A percentile compares a stretch with the other conserved stretches of the same genome.
Evolutionary conservation across 768 basidiomycete genomes (phyloP).

Genomic region (Kwoniella dejecticola): DNA sequence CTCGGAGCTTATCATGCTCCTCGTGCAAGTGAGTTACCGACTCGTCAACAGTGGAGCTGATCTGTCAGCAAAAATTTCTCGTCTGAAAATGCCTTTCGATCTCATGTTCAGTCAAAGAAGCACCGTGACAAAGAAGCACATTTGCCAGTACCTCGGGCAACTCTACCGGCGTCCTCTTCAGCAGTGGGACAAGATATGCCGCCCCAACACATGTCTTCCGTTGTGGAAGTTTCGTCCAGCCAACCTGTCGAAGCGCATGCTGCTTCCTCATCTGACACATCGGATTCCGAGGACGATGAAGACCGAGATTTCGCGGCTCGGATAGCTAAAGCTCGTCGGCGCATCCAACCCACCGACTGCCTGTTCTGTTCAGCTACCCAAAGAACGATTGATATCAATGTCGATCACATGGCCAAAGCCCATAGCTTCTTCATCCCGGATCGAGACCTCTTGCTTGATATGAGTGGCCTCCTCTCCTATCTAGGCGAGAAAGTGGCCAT

Average conservation of each 20-base stretch:
- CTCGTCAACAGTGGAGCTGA: not conserved
- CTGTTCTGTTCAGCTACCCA: conserved; percentile 75
- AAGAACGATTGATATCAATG: conserved; percentile 65
- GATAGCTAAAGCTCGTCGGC: conserved; percentile 54
- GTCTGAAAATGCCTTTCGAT: conserved; percentile 82
- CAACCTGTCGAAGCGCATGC: not conserved
- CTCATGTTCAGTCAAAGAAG: conserved; percentile 84
- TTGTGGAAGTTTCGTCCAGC: no score
- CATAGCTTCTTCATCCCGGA: conserved; percentile 98
- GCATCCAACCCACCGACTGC: conserved; percentile 68
- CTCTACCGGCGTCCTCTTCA: not conserved
- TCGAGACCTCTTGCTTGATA: conserved; percentile 81
- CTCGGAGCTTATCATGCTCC: conserved; percentile 66
- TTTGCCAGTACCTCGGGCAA: conserved; percentile 35
- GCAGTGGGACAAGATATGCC: no score
- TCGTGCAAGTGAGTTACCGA: conserved; percentile 72
- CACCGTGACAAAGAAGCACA: conserved; percentile 73
- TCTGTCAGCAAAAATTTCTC: conserved; percentile 77
- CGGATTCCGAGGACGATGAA: conserved; percentile 17
- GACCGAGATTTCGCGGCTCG: conserved; percentile 39
- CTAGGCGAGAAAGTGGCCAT: conserved; percentile 91
- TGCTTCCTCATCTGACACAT: not conserved
- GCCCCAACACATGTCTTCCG: no score
- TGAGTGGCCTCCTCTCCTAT: conserved; percentile 76
- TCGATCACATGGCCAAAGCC: conserved; percentile 78